A percentile compares a stretch with the other conserved stretches of the same genome.
Conservation (phyloP, 208 protist genomes). For the Wallacemonas sp. region DNA sequence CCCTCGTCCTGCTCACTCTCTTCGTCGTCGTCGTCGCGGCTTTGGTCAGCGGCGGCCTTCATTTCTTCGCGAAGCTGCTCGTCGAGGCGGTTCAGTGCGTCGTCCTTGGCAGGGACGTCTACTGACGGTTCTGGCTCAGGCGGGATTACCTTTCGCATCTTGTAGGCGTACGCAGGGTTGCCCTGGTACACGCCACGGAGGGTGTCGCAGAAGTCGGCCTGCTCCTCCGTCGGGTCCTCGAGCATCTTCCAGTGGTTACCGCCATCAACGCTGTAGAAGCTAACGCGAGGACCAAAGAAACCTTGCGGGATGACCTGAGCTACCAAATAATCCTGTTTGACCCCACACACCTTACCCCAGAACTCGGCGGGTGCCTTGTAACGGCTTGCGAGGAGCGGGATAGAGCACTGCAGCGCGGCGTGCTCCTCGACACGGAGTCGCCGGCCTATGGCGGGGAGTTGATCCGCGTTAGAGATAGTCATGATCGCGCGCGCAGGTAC, state of each 20-base stretch:
- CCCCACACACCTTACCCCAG: conserved; percentile 82
- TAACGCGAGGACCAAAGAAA: conserved; percentile 58
- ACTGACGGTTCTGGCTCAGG: conserved; percentile 63
- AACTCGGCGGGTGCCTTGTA: conserved; percentile 56
- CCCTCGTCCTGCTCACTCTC: conserved; percentile 56
- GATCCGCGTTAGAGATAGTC: conserved; percentile 53
- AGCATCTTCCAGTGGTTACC: conserved; percentile 76
- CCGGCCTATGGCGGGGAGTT: conserved; percentile 58
- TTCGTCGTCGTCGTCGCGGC: conserved; percentile 51
- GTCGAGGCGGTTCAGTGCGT: conserved; percentile 37
- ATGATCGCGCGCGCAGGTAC: no score
- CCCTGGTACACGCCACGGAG: conserved; percentile 85
- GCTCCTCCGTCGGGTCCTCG: conserved; percentile 55
- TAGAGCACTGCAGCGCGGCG: conserved; percentile 75
- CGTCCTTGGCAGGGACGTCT: conserved; percentile 45
- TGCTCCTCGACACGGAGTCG: conserved; percentile 64
- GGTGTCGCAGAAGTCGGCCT: conserved; percentile 78
- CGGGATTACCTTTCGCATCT: conserved; percentile 78
- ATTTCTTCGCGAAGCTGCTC: conserved; percentile 35
- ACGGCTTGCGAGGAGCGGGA: conserved; percentile 68
- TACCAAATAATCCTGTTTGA: conserved; percentile 75
- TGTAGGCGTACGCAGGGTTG: conserved; percentile 81
- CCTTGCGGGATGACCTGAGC: conserved; percentile 60
- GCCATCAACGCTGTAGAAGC: conserved; percentile 83
- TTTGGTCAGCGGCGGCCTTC: conserved; percentile 29